A percentile compares a stretch with the other conserved stretches of the same genome.
Conservation (phyloP, 257 asterid species). For the Lycium ferocissimum region DNA sequence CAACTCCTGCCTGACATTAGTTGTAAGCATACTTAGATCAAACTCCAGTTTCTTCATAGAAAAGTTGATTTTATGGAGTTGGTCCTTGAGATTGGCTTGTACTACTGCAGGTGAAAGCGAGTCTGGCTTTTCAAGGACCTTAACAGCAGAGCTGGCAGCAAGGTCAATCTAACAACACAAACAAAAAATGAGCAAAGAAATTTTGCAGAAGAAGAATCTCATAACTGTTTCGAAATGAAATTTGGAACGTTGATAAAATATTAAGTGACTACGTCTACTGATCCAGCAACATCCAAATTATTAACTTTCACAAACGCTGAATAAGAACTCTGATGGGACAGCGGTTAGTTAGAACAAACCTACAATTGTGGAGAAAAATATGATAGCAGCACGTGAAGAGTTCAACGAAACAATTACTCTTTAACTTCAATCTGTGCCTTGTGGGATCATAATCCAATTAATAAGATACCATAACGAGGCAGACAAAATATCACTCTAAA, state of each 20-base stretch:
- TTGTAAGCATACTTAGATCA: slow-evolving; percentile 40
- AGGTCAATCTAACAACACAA: slow-evolving; percentile 29
- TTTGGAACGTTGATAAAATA: background rate
- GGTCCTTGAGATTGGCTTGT: slow-evolving; percentile 45
- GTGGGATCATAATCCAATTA: background rate
- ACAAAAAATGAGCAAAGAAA: slow-evolving; percentile 3
- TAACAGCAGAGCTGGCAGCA: slow-evolving; percentile 51
- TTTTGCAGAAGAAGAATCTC: background rate
- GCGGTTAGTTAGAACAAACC: background rate
- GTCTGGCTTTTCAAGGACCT: slow-evolving; percentile 56
- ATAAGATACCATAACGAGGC: background rate
- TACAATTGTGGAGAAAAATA: background rate
- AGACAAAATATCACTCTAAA: slow-evolving; percentile 1
- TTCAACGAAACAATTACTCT: background rate
- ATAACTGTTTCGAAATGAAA: background rate
- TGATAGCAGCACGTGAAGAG: background rate
- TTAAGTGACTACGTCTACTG: background rate
- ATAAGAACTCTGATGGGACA: background rate
- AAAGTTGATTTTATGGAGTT: slow-evolving; percentile 47
- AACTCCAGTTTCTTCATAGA: slow-evolving; percentile 47
- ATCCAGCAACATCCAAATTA: background rate
- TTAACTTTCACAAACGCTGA: background rate
- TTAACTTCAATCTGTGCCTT: background rate
- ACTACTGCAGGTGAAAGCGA: slow-evolving; percentile 51
- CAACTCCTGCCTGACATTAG: slow-evolving; percentile 29